Evolutionary conservation across 768 basidiomycete genomes (phyloP), one percentile per base, ranked within the genome.

Genomic region (Suillus luteus): DNA sequence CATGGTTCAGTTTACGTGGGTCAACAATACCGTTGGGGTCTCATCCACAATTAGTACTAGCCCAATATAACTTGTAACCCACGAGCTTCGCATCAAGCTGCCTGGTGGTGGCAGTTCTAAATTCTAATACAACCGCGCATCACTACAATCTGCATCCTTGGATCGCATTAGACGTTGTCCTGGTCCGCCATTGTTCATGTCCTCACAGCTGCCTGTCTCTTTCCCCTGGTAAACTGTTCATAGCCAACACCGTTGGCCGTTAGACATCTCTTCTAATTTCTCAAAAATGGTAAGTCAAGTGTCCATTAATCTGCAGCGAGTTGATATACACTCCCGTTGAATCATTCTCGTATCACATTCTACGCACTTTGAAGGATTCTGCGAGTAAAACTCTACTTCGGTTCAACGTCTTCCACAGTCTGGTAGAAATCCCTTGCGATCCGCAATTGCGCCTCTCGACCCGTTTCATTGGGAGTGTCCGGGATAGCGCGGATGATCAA

Each of bases 351-450:
- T 31, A 62, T 57, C 54, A 11, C 57, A 33, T 14, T 35, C 22
- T 40, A 31, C 27, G 6, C 6, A 58, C 14, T 11, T 57, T 22
- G 35, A 4, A 48, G 5, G 31, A 27, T 12, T 17, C n/a, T 14
- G n/a, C 11, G 40, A 14, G 17, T 9, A 27, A 37, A 24, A 24
- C 2, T 22, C 54, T 76, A 88, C 67, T 83, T 81, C 7, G 86
- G 79, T 5, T 86, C 83, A 60, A 85, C 82, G 66, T 96, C 92
- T 62, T 87, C 83, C 5, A 93, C 90, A 5, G 85, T 87, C n/a
- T 85, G 85, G 70, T 95, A 96, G 73, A 96, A 94, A 71, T 96
- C 95, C 69, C 82, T 83, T 55, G 93, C 88, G 52, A 97, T 85
- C 60, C 92, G 81, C 68, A 87, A 85, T 73, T 97, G 95, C 0